These are phyloP conservation scores for Hymenotorrendiella dingleyae DNA, from an alignment of 2,329 filamentous ascomycete species.

Conservation along the genomic window DNA sequence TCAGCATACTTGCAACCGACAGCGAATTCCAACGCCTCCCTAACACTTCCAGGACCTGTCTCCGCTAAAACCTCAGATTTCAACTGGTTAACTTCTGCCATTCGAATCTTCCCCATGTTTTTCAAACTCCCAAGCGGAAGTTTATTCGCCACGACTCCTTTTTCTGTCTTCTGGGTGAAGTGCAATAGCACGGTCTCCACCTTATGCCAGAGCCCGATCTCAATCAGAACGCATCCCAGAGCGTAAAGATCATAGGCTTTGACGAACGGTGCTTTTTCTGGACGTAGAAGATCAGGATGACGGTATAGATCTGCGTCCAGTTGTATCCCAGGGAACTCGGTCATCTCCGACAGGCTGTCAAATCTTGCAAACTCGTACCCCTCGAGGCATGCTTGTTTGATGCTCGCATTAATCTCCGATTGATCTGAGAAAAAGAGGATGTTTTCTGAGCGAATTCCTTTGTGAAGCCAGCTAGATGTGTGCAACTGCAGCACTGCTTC, in stretches of 20 bases:
- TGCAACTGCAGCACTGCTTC: conserved; percentile 13
- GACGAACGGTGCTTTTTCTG: conserved; percentile 4
- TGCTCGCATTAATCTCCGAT: not conserved
- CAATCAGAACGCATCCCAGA: conserved; percentile 9
- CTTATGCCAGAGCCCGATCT: not conserved
- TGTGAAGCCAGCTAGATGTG: conserved; percentile 17
- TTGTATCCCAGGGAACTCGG: conserved; percentile 8
- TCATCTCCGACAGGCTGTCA: conserved; percentile 10
- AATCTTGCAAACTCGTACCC: conserved; percentile 14
- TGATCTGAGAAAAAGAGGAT: conserved; percentile 13
- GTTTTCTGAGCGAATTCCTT: conserved; percentile 15
- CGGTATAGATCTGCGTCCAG: conserved; percentile 12
- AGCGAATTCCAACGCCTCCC: conserved; percentile 4
- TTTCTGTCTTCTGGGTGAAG: not conserved
- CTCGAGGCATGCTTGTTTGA: conserved; percentile 5
- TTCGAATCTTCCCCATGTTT: not conserved
- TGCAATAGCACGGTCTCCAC: not conserved
- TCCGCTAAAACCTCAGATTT: not conserved
- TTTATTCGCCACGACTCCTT: not conserved
- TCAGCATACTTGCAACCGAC: conserved; percentile 5
- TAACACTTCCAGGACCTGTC: conserved; percentile 1
- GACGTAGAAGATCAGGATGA: conserved; percentile 5
- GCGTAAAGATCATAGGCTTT: conserved; percentile 18
- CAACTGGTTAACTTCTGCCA: conserved; percentile 3
- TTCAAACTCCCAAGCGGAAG: not conserved